A percentile compares a stretch with the other conserved stretches of the same genome.
These are phyloP conservation scores for Neophaeococcomyces mojaviensis DNA, from an alignment of 2,329 filamentous ascomycete genomes.

Conservation along the genomic window DNA sequence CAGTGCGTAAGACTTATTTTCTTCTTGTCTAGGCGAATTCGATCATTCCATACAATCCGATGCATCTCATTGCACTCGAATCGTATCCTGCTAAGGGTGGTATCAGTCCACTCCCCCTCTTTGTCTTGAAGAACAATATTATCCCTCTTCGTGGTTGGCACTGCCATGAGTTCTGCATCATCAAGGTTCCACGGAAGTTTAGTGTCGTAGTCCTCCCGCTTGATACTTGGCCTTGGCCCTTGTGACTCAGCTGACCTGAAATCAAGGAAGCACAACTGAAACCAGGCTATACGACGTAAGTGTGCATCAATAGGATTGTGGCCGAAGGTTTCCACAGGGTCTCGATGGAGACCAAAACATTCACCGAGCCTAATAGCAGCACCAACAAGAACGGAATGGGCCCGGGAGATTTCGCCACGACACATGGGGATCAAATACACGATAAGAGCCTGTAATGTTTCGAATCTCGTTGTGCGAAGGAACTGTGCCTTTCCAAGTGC, in stretches of 20 bases:
- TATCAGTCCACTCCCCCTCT: slow-evolving; percentile 55
- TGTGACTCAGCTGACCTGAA: slow-evolving; percentile 67
- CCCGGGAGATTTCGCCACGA: slow-evolving; percentile 62
- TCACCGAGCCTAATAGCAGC: slow-evolving; percentile 67
- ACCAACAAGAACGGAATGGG: slow-evolving; percentile 65
- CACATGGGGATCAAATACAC: slow-evolving; percentile 64
- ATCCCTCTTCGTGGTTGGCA: slow-evolving; percentile 32
- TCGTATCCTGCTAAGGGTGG: slow-evolving; percentile 59
- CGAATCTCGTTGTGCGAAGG: slow-evolving; percentile 61
- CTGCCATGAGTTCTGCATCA: slow-evolving; percentile 51
- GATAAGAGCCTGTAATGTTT: slow-evolving; percentile 68
- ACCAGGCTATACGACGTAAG: slow-evolving; percentile 65
- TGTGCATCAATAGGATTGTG: slow-evolving; percentile 62
- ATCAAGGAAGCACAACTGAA: slow-evolving; percentile 70
- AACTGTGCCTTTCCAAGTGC: slow-evolving; percentile 64
- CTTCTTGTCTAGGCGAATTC: slow-evolving; percentile 55
- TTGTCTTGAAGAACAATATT: slow-evolving; percentile 2
- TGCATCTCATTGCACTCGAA: slow-evolving; percentile 69
- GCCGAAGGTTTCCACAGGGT: slow-evolving; percentile 56
- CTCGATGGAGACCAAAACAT: slow-evolving; percentile 69
- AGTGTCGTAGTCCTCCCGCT: slow-evolving; percentile 68
- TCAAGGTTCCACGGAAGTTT: slow-evolving; percentile 64
- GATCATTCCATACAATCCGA: slow-evolving; percentile 62
- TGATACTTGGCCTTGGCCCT: slow-evolving; percentile 62
- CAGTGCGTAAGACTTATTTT: slow-evolving; percentile 56